phyloP scores from a whole-genome alignment of 2,329 filamentous ascomycete genomes.

The Hirsutella thompsonii region DNA sequence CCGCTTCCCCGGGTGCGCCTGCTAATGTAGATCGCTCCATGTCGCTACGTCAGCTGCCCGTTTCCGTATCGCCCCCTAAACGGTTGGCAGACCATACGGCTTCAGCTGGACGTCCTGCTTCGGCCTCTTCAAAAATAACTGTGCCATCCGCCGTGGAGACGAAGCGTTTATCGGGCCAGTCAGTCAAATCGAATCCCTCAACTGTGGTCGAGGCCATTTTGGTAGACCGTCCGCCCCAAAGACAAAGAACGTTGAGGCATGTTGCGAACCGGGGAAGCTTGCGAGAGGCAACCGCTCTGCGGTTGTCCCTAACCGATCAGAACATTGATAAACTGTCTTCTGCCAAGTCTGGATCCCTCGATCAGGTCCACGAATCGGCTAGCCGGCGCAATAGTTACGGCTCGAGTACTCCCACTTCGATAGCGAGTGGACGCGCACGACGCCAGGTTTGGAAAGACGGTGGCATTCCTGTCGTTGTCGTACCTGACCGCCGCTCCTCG shows the following conservation, averaged over 20 bases:
- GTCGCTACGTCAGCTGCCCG: slow-evolving; percentile 18
- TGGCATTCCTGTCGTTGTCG: slow-evolving; percentile 48
- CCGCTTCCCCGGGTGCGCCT: slow-evolving; percentile 36
- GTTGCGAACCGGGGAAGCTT: slow-evolving; percentile 41
- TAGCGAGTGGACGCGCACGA: slow-evolving; percentile 41
- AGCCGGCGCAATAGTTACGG: slow-evolving; percentile 31
- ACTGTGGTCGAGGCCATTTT: slow-evolving; percentile 46
- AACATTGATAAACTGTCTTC: neutral
- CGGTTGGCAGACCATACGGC: slow-evolving; percentile 4
- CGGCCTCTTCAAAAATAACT: slow-evolving; percentile 22
- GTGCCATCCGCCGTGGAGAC: slow-evolving; percentile 28
- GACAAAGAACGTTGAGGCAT: slow-evolving; percentile 45
- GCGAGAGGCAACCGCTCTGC: slow-evolving; percentile 26
- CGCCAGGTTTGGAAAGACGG: slow-evolving; percentile 46
- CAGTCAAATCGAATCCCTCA: slow-evolving; percentile 39
- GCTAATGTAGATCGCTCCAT: slow-evolving; percentile 34
- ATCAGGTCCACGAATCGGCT: slow-evolving; percentile 14
- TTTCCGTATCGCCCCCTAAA: slow-evolving; percentile 20
- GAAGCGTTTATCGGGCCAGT: slow-evolving; percentile 39
- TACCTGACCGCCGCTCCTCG: slow-evolving; percentile 45
- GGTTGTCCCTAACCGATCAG: slow-evolving; percentile 5
- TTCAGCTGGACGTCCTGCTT: slow-evolving; percentile 7
- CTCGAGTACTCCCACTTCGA: slow-evolving; percentile 37
- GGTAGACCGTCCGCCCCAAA: slow-evolving; percentile 32
- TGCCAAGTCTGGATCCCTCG: slow-evolving; percentile 5